Base-by-base conservation (phyloP, 129 eudicot genomes). In the Glebionis coronaria region DNA sequence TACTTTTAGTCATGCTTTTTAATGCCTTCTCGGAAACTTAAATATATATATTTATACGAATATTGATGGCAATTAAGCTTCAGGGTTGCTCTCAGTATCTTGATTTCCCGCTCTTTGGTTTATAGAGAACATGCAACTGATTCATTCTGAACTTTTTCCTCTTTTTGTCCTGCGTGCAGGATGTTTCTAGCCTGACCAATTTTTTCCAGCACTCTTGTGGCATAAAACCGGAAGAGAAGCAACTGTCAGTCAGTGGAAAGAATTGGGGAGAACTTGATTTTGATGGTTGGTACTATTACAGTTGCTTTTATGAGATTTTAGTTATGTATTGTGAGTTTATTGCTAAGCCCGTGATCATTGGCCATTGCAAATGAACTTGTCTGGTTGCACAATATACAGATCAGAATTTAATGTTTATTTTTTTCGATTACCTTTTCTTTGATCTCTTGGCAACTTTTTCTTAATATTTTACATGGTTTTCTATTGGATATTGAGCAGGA, bases 141-240 rank as follows among this genome's bases (percentile, higher is more conserved):
- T 73, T 9, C 60, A 25, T 38, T 51, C 14, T 28, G 50, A 58
- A 69, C 52, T 44, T 19, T 66, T 19, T 38, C n/a, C 12, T 40
- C 44, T 55, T 19, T 0, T 13, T 40, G 61, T 25, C 61, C 27
- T 68, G 78, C 54, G 62, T 79, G 88, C 95, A 94, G 99, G 99
- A 94, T 71, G 90, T 94, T 31, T 63, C 85, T 54, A 87, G 81
- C 72, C 77, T 94, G 64, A 86, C 87, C 69, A 84, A 75, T 62
- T 94, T 84, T 78, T 94, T 94, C 80, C 93, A 80, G 73, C 82
- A 70, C 73, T 81, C 84, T 23, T 89, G 67, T 80, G 88, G 88
- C 35, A 78, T 78, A 60, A 60, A 82, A n/a, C 82, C 99, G 11
- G 95, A 89, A 79, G 99, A 94, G 70, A 94, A 94, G 71, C 97